phyloP scores from a whole-genome alignment of 345 rosid genomes.

The Boechera divaricarpa region DNA sequence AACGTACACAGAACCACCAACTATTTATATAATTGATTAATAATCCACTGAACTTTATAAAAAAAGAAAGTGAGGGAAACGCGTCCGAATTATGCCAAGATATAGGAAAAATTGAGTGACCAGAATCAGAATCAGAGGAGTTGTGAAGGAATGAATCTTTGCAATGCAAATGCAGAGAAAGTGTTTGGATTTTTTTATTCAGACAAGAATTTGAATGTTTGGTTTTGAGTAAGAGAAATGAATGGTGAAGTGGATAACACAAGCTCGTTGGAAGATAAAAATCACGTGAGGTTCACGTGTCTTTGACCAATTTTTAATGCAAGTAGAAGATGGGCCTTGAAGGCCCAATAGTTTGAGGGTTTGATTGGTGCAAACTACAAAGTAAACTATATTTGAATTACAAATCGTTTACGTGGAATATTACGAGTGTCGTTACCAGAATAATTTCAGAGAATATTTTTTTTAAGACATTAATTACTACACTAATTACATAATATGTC shows the following conservation, averaged over 20 bases:
- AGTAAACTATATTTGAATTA: too few species aligned
- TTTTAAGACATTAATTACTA: too few species aligned
- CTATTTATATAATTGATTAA: too few species aligned
- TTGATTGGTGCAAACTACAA: too few species aligned
- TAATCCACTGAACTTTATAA: too few species aligned
- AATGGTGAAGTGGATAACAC: slow-evolving; percentile 6
- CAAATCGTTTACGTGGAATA: too few species aligned
- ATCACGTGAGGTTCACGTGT: slow-evolving; percentile 40
- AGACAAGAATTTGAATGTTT: slow-evolving; percentile 29
- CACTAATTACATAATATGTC: too few species aligned
- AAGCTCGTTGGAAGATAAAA: slow-evolving; percentile 20
- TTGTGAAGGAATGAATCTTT: slow-evolving; percentile 5
- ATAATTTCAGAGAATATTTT: too few species aligned
- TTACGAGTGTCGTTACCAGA: too few species aligned
- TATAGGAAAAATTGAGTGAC: neutral
- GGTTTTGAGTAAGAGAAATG: slow-evolving; percentile 25
- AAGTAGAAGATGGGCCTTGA: neutral
- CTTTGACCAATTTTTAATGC: neutral
- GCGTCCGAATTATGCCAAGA: neutral
- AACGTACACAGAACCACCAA: too few species aligned
- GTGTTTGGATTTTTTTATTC: slow-evolving; percentile 1
- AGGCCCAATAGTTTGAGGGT: neutral
- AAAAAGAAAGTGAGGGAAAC: too few species aligned
- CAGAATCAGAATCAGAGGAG: neutral
- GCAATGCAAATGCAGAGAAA: neutral